phyloP scores from a whole-genome alignment of 75 land plant species.

The Cunninghamia lanceolata region DNA sequence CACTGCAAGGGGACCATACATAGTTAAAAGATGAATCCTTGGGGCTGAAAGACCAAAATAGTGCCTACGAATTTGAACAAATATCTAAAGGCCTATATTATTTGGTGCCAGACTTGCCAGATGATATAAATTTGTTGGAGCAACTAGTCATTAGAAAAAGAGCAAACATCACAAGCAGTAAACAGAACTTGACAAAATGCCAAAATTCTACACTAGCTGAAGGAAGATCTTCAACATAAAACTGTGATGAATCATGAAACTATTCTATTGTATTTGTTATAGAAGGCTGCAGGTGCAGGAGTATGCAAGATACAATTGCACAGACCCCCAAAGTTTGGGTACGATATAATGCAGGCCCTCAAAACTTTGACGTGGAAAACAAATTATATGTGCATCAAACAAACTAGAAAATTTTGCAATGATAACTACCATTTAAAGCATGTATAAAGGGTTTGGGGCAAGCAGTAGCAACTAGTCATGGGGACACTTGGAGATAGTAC shows the following conservation, averaged over 20 bases:
- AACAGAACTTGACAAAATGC: not conserved
- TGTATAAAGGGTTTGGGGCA: not conserved
- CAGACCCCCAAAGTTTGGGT: not conserved
- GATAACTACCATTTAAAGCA: not conserved
- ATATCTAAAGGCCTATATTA: not conserved
- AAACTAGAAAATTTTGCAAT: not conserved
- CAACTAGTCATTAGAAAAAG: not conserved
- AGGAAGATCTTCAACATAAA: not conserved
- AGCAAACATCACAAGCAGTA: not conserved
- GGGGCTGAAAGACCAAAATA: not conserved
- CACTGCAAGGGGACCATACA: slow-evolving; percentile 50
- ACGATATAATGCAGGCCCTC: not conserved
- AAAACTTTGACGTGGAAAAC: not conserved
- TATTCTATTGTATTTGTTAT: not conserved
- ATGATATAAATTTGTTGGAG: not conserved
- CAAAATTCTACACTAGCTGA: not conserved
- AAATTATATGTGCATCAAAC: not conserved
- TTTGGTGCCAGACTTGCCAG: not conserved
- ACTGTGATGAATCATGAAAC: not conserved
- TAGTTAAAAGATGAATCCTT: not conserved
- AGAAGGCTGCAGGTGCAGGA: not conserved
- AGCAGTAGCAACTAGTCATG: not conserved
- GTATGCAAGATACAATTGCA: not conserved
- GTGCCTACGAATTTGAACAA: not conserved
- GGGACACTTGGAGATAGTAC: not conserved